Evolutionary conservation across 306 rosid species (phyloP).

Genomic region (Coriaria nepalensis): DNA sequence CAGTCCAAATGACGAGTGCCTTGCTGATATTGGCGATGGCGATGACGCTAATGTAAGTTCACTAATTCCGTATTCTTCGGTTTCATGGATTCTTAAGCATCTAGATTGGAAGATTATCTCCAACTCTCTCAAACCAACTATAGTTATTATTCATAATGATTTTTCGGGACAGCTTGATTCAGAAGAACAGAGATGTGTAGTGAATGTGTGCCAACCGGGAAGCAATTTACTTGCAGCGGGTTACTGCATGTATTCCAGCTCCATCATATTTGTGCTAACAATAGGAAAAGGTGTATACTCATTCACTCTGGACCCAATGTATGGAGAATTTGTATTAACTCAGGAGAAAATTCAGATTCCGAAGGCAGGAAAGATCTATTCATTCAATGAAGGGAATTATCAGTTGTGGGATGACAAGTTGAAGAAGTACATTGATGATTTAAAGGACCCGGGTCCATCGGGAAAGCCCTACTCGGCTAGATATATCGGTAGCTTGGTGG

Average conservation of each 20-base stretch:
- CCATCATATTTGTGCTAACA: constrained; percentile 77
- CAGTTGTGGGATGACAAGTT: constrained; percentile 84
- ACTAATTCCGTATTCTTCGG: neutral
- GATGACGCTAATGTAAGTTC: constrained; percentile 55
- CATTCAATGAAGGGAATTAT: constrained; percentile 97
- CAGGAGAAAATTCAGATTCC: constrained; percentile 77
- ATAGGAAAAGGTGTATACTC: constrained; percentile 75
- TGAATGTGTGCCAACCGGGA: constrained; percentile 95
- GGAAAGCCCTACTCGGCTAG: constrained; percentile 92
- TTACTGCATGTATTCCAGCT: constrained; percentile 98
- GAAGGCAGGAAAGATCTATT: constrained; percentile 69
- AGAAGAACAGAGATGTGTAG: constrained; percentile 49
- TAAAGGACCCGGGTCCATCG: constrained; percentile 89
- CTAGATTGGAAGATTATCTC: too few species aligned
- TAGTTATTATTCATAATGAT: too few species aligned
- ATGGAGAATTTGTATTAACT: constrained; percentile 81
- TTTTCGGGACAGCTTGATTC: constrained; percentile 46
- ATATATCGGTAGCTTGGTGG: constrained; percentile 91
- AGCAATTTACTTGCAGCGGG: constrained; percentile 97
- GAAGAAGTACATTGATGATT: constrained; percentile 79
- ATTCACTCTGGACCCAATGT: constrained; percentile 78
- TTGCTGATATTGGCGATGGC: constrained; percentile 54
- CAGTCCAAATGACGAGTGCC: constrained; percentile 91
- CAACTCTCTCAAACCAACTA: too few species aligned
- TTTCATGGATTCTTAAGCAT: too few species aligned